Evolutionary conservation across 1,139 yeast genomes (phyloP), one percentile per base, ranked within the genome.

Genomic region (Kodamaea sp.): DNA sequence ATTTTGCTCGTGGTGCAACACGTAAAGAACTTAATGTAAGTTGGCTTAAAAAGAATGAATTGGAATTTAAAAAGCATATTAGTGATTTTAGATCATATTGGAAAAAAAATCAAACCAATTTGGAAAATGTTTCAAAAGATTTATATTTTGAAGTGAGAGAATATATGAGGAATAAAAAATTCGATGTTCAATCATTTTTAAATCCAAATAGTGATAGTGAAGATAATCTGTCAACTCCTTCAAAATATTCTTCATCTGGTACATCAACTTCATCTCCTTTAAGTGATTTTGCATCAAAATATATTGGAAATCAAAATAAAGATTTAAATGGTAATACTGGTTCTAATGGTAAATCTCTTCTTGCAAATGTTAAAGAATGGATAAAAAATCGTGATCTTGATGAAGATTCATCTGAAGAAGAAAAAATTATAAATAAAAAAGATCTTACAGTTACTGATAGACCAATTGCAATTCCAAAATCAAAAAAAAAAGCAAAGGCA

Each of bases 1-100:
- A 92, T 65, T 92, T 92, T 64, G 96, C 96, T 8, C 78, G 98
- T 48, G 98, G 98, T 38, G 97, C 97, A 7, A 86, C 97, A 3
- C 78, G 98, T 57, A 88, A 92, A 61, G 98, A 92, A 57, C 77
- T 92, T 53, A 92, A 92, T 58, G 97, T 92, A 22, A 85, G 96
- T 35, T 92, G 98, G 97, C 73, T 92, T 54, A 92, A 92, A 67
- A 92, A 92, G 66, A 92, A 92, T 63, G 98, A 92, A 65, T 73
- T 92, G 50, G 98, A 92, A 50, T 78, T 92, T 63, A 88, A 87
- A 62, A 86, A 90, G 52, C 96, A 90, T 56, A 84, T 92, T 45
- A 78, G 70, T 47, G 96, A 89, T 51, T 90, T 92, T 66, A 75
- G 97, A 52, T 78, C 81, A 8, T 83, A 87, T 57, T 86, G 95